Base-by-base conservation (phyloP, 164 flowering plant species). In the Stephania yunnanensis region DNA sequence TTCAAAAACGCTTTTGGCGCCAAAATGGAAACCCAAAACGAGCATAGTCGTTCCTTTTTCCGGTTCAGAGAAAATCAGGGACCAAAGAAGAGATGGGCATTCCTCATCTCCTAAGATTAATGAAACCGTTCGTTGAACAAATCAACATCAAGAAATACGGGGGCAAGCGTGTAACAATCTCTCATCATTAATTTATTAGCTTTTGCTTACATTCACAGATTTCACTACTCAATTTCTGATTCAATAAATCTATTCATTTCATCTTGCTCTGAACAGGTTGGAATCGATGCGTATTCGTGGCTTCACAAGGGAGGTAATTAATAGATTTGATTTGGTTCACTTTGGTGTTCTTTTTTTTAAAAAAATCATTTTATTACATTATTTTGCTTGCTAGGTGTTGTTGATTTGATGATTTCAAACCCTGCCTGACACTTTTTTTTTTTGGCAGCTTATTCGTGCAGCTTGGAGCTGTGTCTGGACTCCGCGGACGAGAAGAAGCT, bases 251-350 rank as follows among this genome's bases (percentile, higher is more conserved):
- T 30, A 52, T 70, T 68, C 7, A 15, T 69, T 6, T 67, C 74
- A 73, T 66, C 63, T 29, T 25, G 50, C 13, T 10, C 0, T n/a
- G 50, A 11, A 61, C 83, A 92, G 97, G 95, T 93, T 69, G 98
- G 98, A 10, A 88, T 93, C 53, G 98, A 93, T 79, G 98, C 93
- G 1, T 91, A 93, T 82, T 88, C 94, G 30, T 93, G 98, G 98
- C 92, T 93, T 71, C 93, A 93, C 84, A 93, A 91, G 85, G 98
- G 98, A 81, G 98, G 98, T 93, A 44, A 46, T 36, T 2, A 36
- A 36, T 36, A 36, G 77, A 42, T 67, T 71, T 13, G 1, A 53
- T 46, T 45, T 65, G 4, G 44, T 4, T 6, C 10, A 36, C 4
- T 36, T 36, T 36, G 42, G 42, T 36, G 42, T 36, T 0, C 4